Base-by-base conservation (phyloP, 83 land plant species). In the Larix sibirica region DNA sequence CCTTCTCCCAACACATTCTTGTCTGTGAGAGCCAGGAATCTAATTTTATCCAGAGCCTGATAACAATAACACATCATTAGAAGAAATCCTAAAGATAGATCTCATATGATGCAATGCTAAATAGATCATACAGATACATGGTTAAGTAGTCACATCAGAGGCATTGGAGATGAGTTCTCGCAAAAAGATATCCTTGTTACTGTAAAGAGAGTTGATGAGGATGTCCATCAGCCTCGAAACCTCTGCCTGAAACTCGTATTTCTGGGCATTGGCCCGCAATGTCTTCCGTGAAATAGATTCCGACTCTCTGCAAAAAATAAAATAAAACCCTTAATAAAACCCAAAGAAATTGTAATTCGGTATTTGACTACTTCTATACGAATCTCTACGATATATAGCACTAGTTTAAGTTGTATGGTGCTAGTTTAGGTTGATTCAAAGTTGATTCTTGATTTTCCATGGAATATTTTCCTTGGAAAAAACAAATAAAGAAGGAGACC, bases 201-300 rank as follows among this genome's bases (percentile, higher is more conserved):
- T 98, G 83, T 98, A 98, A n/a, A 98, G 91, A n/a, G 99, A 98
- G 89, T 98, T 98, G 88, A 98, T 96, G 81, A 98, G 86, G 56
- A 98, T 98, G 80, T 98, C 99, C 99, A 98, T 98, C 82, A 98
- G 88, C 85, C 99, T 87, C 21, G 99, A 98, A 79, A 98, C 99
- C 86, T 98, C 99, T 6, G 99, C 99, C 85, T 98, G 99, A 89
- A 98, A 98, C 88, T 94, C 95, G 80, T 92, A 98, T 78, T 92
- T 98, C 93, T 98, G 94, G 44, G 95, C 96, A 81, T 83, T 89
- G 40, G 83, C 81, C 80, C 99, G 89, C 66, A 97, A 89, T 18
- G 88, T 59, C 83, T 88, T 98, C 79, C 73, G 66, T 0, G 99
- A 96, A 60, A 94, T 93, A 14, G 99, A 98, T 79, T 97, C 97